phyloP scores from a whole-genome alignment of 1,284 basidiomycete genomes.

The Heterobasidion occidentale region DNA sequence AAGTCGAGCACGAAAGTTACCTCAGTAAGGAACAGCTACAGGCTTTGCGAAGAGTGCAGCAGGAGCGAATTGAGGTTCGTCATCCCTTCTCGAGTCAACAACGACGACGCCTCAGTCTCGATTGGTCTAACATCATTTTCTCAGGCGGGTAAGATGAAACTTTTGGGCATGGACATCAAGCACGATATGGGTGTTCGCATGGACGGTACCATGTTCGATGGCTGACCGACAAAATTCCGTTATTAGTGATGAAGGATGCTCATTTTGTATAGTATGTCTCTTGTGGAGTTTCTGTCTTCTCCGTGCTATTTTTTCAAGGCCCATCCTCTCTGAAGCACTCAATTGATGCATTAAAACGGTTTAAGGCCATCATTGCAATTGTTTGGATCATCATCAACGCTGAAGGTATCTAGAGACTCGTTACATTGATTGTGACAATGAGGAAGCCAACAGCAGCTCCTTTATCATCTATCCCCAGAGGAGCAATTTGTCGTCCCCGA shows the following conservation, averaged over 20 bases:
- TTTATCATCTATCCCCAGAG: background rate
- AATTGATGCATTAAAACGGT: too few relatives aligned
- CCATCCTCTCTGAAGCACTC: too few relatives aligned
- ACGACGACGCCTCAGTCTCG: background rate
- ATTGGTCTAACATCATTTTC: background rate
- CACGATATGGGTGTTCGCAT: conserved; percentile 76
- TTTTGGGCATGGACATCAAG: conserved; percentile 75
- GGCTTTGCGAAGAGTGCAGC: conserved; percentile 74
- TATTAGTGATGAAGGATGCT: background rate
- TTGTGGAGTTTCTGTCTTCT: too few relatives aligned
- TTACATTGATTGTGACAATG: too few relatives aligned
- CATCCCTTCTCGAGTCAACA: background rate
- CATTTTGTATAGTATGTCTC: background rate
- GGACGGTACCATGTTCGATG: conserved; percentile 53
- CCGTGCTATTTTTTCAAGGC: too few relatives aligned
- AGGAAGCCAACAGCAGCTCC: too few relatives aligned
- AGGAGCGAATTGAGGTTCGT: conserved; percentile 68
- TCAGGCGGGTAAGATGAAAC: conserved; percentile 74
- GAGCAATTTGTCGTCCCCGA: background rate
- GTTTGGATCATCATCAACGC: too few relatives aligned
- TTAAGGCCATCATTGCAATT: too few relatives aligned
- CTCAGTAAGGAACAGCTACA: conserved; percentile 71
- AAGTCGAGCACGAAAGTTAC: conserved; percentile 59
- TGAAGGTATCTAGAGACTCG: too few relatives aligned
- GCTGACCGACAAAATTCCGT: background rate